Base-by-base conservation (phyloP, 768 basidiomycete species). In the Suillus lakei region DNA sequence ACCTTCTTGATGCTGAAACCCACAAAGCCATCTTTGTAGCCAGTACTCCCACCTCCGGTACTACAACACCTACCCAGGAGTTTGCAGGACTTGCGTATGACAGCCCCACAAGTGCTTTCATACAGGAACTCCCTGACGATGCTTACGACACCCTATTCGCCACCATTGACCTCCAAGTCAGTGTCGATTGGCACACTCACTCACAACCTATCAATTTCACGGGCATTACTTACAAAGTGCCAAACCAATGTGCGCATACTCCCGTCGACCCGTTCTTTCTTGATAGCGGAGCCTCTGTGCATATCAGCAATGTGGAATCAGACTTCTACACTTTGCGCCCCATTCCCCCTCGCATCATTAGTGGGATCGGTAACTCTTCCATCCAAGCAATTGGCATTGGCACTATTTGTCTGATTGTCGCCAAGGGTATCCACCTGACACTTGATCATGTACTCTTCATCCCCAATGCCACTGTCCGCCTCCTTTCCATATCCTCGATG, bases 401-500 rank as follows among this genome's bases (percentile, higher is more conserved):
- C 0, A 59, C 55, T n/a, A 58, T 72, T 6, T n/a, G 32, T 16
- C 46, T 68, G 1, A 28, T 62, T 21, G 26, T 68, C 4, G 56
- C 61, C 0, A 65, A 66, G 16, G 64, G 64, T 0, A 61, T 64
- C 16, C 58, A 63, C 10, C 26, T 74, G 28, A 65, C 46, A 0
- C 64, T 76, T 0, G 6, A 66, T 2, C 41, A 73, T 48, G 67
- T 68, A 2, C 68, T 74, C 0, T 73, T 68, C 43, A 67, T 74
- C 10, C 76, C 76, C 36, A 64, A 65, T 5, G 67, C 72, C 1
- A 67, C 71, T 13, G 69, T 77, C 5, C 54, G 59, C 18, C 71
- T 75, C 3, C 64, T 77, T 4, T 78, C 73, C 5, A 64, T 77
- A 3, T 64, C 67, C 13, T 5, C 63, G 2, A 60, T 79, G 1